Conservation (phyloP, 2,329 filamentous ascomycete genomes). For the Dichotomopilus funicola region DNA sequence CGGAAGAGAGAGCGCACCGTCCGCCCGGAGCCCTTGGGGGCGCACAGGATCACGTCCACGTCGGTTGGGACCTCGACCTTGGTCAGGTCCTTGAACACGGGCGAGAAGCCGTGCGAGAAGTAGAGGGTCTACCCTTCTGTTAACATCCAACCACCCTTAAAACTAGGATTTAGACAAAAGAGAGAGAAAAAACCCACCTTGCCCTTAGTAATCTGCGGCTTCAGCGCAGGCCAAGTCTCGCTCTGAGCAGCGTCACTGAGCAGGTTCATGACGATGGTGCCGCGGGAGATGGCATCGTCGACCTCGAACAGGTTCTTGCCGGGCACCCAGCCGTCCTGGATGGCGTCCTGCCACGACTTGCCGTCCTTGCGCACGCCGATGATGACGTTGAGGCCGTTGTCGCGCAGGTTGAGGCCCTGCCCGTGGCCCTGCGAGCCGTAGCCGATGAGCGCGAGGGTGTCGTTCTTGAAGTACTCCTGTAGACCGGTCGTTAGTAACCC, state of each 20-base stretch:
- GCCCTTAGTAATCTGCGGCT: slow-evolving; percentile 96
- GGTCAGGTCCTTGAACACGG: slow-evolving; percentile 99
- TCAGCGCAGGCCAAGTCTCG: slow-evolving; percentile 97
- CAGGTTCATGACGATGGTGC: slow-evolving; percentile 98
- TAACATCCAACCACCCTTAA: not conserved
- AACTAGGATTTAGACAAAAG: not conserved
- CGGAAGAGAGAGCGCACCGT: slow-evolving; percentile 98
- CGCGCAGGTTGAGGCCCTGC: slow-evolving; percentile 98
- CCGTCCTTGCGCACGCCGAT: slow-evolving; percentile 98
- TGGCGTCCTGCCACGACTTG: slow-evolving; percentile 95
- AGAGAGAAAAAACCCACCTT: slow-evolving; percentile 60
- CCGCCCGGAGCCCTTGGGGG: slow-evolving; percentile 97
- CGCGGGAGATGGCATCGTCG: slow-evolving; percentile 87
- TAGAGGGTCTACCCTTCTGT: slow-evolving; percentile 70
- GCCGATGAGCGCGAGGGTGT: slow-evolving; percentile 97
- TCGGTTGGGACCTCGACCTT: slow-evolving; percentile 94
- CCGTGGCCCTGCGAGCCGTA: slow-evolving; percentile 98
- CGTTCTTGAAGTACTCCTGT: slow-evolving; percentile 99
- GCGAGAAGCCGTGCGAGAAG: slow-evolving; percentile 99
- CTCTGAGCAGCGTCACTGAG: slow-evolving; percentile 96
- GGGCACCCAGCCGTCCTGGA: slow-evolving; percentile 95
- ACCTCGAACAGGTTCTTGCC: slow-evolving; percentile 99
- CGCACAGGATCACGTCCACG: slow-evolving; percentile 98
- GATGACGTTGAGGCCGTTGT: slow-evolving; percentile 99
- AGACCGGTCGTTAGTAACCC: not conserved